Conservation (phyloP, 768 basidiomycete genomes). For the Baorangia bicolor region DNA sequence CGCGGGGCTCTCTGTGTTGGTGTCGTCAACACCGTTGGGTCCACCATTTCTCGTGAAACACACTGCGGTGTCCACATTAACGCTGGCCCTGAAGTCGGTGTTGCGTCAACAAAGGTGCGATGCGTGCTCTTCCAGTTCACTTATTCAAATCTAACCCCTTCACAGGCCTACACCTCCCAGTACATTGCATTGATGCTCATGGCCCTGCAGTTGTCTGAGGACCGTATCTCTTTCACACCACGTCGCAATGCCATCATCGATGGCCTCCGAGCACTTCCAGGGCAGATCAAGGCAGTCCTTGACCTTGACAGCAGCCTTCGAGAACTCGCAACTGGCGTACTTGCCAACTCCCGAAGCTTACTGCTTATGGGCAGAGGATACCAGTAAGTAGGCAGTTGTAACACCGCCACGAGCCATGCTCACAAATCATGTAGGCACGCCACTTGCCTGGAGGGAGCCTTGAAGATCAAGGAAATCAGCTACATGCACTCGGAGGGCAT, state of each 20-base stretch:
- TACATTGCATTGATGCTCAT: constrained; percentile 98
- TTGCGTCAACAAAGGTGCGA: constrained; percentile 91
- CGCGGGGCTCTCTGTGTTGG: constrained; percentile 95
- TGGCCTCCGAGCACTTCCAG: constrained; percentile 87
- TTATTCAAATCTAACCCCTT: constrained; percentile 1
- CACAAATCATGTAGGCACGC: constrained; percentile 57
- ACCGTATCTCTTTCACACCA: constrained; percentile 89
- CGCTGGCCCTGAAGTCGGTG: constrained; percentile 98
- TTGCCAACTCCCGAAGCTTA: constrained; percentile 78
- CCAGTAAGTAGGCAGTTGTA: constrained; percentile 56
- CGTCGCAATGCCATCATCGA: constrained; percentile 93
- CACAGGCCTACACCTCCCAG: constrained; percentile 94
- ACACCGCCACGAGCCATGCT: not conserved
- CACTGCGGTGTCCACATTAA: constrained; percentile 99
- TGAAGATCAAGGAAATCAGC: constrained; percentile 99
- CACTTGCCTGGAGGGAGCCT: constrained; percentile 95
- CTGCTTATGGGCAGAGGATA: constrained; percentile 98
- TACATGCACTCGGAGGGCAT: constrained; percentile 73
- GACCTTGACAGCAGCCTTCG: constrained; percentile 74
- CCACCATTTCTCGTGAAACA: constrained; percentile 95
- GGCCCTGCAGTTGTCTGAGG: constrained; percentile 97
- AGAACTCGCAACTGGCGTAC: constrained; percentile 77
- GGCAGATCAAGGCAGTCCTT: constrained; percentile 85
- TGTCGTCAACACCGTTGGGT: constrained; percentile 98
- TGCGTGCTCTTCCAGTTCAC: not conserved